Conservation (phyloP, 2,329 filamentous ascomycete genomes). For the Dryadomyces quercivorus region DNA sequence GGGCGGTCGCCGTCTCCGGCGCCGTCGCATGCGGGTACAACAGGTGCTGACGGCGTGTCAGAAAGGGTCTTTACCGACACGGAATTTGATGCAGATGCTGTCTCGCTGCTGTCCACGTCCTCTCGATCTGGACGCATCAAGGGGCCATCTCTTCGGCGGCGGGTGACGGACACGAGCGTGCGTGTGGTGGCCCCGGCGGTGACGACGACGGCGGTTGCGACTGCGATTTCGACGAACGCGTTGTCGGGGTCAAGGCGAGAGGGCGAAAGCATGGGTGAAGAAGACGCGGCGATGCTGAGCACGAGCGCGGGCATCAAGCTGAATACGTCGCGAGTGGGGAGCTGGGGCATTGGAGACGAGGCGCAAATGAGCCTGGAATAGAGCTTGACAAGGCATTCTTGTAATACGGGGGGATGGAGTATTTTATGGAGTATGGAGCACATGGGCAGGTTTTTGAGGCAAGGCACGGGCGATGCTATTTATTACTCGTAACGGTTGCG, state of each 20-base stretch:
- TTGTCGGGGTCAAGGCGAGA: slow-evolving; percentile 24
- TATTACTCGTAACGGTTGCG: too few species aligned
- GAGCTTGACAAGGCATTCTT: not conserved
- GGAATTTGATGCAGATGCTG: slow-evolving; percentile 25
- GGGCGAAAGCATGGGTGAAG: slow-evolving; percentile 31
- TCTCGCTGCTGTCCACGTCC: slow-evolving; percentile 35
- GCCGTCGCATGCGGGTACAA: slow-evolving; percentile 4
- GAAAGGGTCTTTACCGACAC: slow-evolving; percentile 2
- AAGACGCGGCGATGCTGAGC: slow-evolving; percentile 27
- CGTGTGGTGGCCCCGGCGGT: slow-evolving; percentile 7
- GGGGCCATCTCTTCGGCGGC: slow-evolving; percentile 26
- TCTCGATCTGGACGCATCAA: slow-evolving; percentile 28
- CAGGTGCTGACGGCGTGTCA: slow-evolving; percentile 2
- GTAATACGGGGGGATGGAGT: not conserved
- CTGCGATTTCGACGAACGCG: slow-evolving; percentile 11
- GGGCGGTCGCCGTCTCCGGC: slow-evolving; percentile 5
- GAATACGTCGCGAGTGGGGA: slow-evolving; percentile 41
- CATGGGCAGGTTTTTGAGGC: too few species aligned
- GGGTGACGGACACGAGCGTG: slow-evolving; percentile 22
- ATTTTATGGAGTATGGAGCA: not conserved
- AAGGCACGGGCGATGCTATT: too few species aligned
- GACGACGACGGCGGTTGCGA: slow-evolving; percentile 4
- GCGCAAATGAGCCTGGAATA: slow-evolving; percentile 66
- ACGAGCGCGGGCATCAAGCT: slow-evolving; percentile 37
- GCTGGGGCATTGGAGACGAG: slow-evolving; percentile 77